A percentile compares a stretch with the other conserved stretches of the same genome.
These are phyloP conservation scores for Metschnikowia dekortorum DNA, from an alignment of 805 yeast species.

Conservation along the genomic window DNA sequence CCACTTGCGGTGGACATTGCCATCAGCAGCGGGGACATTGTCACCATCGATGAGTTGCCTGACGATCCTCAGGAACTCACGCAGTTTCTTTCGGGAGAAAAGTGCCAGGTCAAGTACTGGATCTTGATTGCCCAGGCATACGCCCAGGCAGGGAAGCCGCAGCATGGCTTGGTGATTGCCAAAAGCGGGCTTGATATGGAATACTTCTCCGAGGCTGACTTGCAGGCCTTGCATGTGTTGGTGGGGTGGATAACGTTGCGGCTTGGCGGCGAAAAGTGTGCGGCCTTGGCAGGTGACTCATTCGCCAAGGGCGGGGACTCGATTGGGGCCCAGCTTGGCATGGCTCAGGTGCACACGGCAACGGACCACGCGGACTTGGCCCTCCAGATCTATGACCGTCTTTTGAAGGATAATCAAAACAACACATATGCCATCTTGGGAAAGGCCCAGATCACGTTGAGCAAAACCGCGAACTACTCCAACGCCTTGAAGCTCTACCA, in stretches of 20 bases:
- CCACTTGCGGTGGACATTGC: slow-evolving; percentile 59
- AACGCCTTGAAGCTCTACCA: slow-evolving; percentile 81
- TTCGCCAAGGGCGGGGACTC: background rate
- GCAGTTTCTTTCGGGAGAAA: slow-evolving; percentile 74
- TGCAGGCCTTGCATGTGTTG: slow-evolving; percentile 53
- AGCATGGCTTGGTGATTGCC: slow-evolving; percentile 62
- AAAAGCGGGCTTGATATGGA: slow-evolving; percentile 50
- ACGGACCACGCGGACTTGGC: slow-evolving; percentile 68
- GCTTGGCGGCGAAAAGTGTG: slow-evolving; percentile 23
- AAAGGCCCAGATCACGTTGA: slow-evolving; percentile 75
- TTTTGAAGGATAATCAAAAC: slow-evolving; percentile 49
- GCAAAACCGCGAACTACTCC: slow-evolving; percentile 60
- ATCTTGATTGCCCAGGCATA: slow-evolving; percentile 77
- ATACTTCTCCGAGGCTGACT: slow-evolving; percentile 37
- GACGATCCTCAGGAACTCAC: slow-evolving; percentile 85
- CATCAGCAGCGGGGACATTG: slow-evolving; percentile 71
- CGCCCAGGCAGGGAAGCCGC: slow-evolving; percentile 52
- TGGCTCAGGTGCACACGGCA: slow-evolving; percentile 56
- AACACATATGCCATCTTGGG: slow-evolving; percentile 77
- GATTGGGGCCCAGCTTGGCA: slow-evolving; percentile 2
- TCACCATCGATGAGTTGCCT: slow-evolving; percentile 81
- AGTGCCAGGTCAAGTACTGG: slow-evolving; percentile 77
- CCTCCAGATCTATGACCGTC: slow-evolving; percentile 58
- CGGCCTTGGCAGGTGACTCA: slow-evolving; percentile 22
- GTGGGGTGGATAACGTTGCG: slow-evolving; percentile 70